phyloP scores from a whole-genome alignment of 2,329 filamentous ascomycete genomes.

The Xylariomycetidae sp. region DNA sequence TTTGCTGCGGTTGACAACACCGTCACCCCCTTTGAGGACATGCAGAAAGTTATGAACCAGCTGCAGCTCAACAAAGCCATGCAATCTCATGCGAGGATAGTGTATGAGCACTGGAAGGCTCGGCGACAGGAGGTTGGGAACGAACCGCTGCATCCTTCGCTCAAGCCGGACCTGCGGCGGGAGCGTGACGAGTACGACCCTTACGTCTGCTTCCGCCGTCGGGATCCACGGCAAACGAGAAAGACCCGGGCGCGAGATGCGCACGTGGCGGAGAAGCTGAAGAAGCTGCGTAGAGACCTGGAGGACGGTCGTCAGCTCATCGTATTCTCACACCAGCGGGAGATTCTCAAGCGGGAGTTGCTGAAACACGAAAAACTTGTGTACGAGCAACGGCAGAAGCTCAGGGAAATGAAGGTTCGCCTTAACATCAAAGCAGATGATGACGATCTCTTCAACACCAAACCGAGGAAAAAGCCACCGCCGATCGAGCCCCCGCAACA shows the following conservation, averaged over 20 bases:
- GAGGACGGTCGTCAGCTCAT: slow-evolving; percentile 83
- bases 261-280: slow-evolving; percentile 90
- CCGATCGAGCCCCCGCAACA: slow-evolving; percentile 56
- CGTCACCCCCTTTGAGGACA: slow-evolving; percentile 69
- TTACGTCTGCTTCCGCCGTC: slow-evolving; percentile 94
- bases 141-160: slow-evolving; percentile 64
- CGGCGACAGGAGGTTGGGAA: slow-evolving; percentile 63
- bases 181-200: slow-evolving; percentile 95
- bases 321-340: slow-evolving; percentile 70
- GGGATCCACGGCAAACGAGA: slow-evolving; percentile 87
- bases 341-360: slow-evolving; percentile 71
- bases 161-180: slow-evolving; percentile 92
- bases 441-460: slow-evolving; percentile 88
- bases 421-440: slow-evolving; percentile 88
- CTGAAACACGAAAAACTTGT: slow-evolving; percentile 69
- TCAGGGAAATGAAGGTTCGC: slow-evolving; percentile 85
- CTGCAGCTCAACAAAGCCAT: slow-evolving; percentile 44
- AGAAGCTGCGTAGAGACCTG: slow-evolving; percentile 82
- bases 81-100: slow-evolving; percentile 58
- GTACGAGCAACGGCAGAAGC: slow-evolving; percentile 73
- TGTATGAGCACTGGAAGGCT: slow-evolving; percentile 87
- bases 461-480: slow-evolving; percentile 64
- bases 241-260: slow-evolving; percentile 93
- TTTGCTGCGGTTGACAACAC: slow-evolving; percentile 88
- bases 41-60: slow-evolving; percentile 60